These are phyloP conservation scores for Spathaspora jeffriesii DNA, from an alignment of 1,139 yeast species.

Conservation along the genomic window DNA sequence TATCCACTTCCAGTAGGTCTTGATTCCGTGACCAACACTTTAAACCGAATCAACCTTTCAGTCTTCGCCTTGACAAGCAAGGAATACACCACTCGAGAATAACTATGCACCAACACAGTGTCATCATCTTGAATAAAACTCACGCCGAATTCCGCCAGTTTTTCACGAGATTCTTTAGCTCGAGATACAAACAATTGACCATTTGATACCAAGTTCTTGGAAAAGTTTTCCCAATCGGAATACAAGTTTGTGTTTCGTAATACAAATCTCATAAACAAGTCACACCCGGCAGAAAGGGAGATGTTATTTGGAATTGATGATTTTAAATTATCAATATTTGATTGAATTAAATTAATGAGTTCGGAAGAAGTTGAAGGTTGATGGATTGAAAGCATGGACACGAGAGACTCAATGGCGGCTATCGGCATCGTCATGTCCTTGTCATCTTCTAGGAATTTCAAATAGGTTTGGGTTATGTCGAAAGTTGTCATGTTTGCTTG, in stretches of 20 bases:
- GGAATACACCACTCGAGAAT: conserved; percentile 86
- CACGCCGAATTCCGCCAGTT: conserved; percentile 85
- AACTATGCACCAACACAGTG: conserved; percentile 86
- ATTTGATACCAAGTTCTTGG: conserved; percentile 84
- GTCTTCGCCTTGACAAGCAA: conserved; percentile 74
- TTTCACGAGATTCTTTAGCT: conserved; percentile 87
- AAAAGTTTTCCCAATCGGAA: conserved; percentile 96
- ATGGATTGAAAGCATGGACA: conserved; percentile 75
- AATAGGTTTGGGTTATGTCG: conserved; percentile 80
- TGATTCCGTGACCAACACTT: conserved; percentile 92
- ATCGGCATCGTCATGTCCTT: conserved; percentile 98
- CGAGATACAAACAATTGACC: conserved; percentile 91
- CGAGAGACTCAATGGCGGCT: conserved; percentile 95
- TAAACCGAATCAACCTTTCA: conserved; percentile 71
- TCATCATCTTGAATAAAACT: conserved; percentile 95
- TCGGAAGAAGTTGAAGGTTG: conserved; percentile 95
- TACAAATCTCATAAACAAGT: conserved; percentile 91
- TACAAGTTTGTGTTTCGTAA: conserved; percentile 77
- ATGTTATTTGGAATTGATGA: conserved; percentile 85
- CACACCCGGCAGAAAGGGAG: conserved; percentile 96
- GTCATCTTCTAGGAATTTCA: conserved; percentile 80
- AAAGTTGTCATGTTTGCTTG: conserved; percentile 41
- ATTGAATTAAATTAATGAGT: conserved; percentile 75
- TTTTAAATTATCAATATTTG: conserved; percentile 75
- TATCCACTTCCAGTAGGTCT: conserved; percentile 85